A percentile compares a stretch with the other conserved stretches of the same genome.
phyloP scores from a whole-genome alignment of 331 rosid species.

The Ulmus americana region DNA sequence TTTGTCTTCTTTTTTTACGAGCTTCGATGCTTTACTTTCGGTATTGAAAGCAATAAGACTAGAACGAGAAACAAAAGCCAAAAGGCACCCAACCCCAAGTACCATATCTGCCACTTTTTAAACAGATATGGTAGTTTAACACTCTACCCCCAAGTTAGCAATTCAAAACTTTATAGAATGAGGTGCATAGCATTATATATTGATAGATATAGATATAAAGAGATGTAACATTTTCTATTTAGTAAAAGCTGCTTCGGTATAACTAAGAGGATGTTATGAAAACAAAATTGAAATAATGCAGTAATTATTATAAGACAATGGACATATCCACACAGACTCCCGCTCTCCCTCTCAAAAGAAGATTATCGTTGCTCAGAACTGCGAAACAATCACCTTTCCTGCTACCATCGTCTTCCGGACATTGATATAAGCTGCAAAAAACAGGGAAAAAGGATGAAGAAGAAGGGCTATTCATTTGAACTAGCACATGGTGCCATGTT shows the following conservation, averaged over 20 bases:
- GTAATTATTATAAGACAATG: neutral
- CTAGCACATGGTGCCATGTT: too few species aligned
- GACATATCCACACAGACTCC: constrained; percentile 7
- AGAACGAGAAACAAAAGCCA: neutral
- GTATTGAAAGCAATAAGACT: neutral
- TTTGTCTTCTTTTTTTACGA: constrained; percentile 16
- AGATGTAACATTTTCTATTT: constrained; percentile 12
- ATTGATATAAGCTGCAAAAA: constrained; percentile 58
- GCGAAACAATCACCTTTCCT: constrained; percentile 16
- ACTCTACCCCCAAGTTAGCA: neutral
- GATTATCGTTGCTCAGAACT: constrained; percentile 17
- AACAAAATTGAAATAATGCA: constrained; percentile 10
- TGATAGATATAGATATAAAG: neutral
- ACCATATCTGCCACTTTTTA: neutral
- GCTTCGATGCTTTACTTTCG: neutral
- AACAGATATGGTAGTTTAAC: neutral
- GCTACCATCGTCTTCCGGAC: constrained; percentile 42
- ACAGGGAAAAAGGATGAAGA: neutral
- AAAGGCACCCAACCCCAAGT: neutral
- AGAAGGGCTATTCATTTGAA: neutral
- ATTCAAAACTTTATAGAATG: neutral
- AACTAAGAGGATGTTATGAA: neutral
- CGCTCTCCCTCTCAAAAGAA: constrained; percentile 2
- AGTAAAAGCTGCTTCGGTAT: constrained; percentile 2
- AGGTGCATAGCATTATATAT: neutral